Percentiles rank a stretch among this genome's conserved stretches.
phyloP scores from a whole-genome alignment of 129 eudicot species.

The Tanacetum coccineum region DNA sequence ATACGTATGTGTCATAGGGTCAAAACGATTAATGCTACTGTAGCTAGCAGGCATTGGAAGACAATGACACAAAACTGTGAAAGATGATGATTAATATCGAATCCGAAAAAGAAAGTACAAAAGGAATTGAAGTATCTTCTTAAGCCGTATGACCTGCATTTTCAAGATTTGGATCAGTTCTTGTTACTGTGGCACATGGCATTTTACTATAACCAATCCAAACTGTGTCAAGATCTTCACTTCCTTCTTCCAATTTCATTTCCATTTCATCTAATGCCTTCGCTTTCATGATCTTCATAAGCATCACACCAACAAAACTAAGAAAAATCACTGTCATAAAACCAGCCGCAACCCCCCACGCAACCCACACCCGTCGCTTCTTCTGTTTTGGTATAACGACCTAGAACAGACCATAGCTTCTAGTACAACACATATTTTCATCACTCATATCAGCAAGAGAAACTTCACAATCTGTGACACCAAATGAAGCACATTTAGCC shows the following conservation, averaged over 20 bases:
- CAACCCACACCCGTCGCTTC: conserved; percentile 28
- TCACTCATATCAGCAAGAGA: conserved; percentile 25
- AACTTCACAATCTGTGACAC: conserved; percentile 32
- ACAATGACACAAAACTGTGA: neutral
- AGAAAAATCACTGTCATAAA: conserved; percentile 24
- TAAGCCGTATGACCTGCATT: conserved; percentile 29
- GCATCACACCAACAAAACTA: conserved; percentile 31
- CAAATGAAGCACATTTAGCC: conserved; percentile 46
- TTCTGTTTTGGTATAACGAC: conserved; percentile 39
- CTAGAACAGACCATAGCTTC: conserved; percentile 45
- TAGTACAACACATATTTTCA: conserved; percentile 40
- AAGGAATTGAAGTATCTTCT: neutral
- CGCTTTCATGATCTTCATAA: conserved; percentile 23
- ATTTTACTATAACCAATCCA: conserved; percentile 59
- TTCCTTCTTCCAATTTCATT: conserved; percentile 44
- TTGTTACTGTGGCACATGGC: conserved; percentile 58
- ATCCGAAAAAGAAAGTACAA: conserved; percentile 1
- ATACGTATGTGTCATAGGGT: neutral
- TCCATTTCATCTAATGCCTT: conserved; percentile 44
- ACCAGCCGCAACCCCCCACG: conserved; percentile 42
- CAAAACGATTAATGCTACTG: neutral
- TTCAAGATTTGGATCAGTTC: conserved; percentile 60
- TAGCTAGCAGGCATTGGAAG: neutral
- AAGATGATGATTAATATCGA: neutral
- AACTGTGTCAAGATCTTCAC: conserved; percentile 45